Base-by-base conservation (phyloP, 2,329 filamentous ascomycete genomes). In the Monilinia vaccinii-corymbosi region DNA sequence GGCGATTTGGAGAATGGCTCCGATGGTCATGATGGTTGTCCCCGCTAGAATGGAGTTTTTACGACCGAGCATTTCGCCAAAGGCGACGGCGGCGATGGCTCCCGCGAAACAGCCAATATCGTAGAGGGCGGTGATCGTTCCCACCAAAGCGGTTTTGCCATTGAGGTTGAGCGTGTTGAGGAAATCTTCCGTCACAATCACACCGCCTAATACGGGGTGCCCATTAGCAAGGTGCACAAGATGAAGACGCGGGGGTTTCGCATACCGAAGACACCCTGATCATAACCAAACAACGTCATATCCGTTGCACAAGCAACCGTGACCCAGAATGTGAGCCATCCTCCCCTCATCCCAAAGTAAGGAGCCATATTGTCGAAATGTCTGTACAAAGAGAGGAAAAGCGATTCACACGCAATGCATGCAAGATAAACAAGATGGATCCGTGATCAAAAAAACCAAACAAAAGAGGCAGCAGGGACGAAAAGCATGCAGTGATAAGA, bases 321-420 rank as follows among this genome's bases (percentile, higher is more conserved):
- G n/a, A 81, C 73, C 79, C 79, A 82, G 63, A 82, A 79, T 18
- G 78, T 81, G 42, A 82, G 74, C 79, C 78, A 80, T 74, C 75
- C 75, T 62, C 79, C 79, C n/a, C 73, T 78, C 48, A 80, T 65
- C 56, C 79, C 79, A 70, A 81, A 81, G 64, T 79, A 82, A 53
- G 58, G 58, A 9, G 51, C 58, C 51, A 60, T 60, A 7, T 56
- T 45, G n/a, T 36, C 10, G 16, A 1, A 34, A 40, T 36, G n/a
- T 23, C 56, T 48, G 34, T 50, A 25, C 40, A n/a, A 53, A 56
- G 45, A 23, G 2, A 14, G 13, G 21, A 28, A 18, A 18, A 18
- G 8, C 9, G 18, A 23, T 60, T 48, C 45, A 60, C 45, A 25
- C n/a, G 18, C 45, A 60, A 5, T n/a, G n/a, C n/a, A n/a, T n/a